Evolutionary conservation across 805 yeast genomes (phyloP).

Genomic region (Lachancea lanzarotensis): DNA sequence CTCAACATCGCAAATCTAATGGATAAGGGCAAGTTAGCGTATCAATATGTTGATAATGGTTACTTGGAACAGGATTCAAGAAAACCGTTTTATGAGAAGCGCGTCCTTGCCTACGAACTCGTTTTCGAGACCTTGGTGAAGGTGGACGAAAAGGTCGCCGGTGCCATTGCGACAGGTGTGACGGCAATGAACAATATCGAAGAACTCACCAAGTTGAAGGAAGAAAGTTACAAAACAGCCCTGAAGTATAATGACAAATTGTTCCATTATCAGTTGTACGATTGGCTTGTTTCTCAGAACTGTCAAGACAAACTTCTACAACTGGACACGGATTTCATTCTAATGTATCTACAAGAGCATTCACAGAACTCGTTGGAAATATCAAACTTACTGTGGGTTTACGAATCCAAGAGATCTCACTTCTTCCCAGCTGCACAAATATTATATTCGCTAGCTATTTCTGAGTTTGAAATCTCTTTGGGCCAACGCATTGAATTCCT

Average conservation of each 20-base stretch:
- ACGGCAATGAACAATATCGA: slow-evolving; percentile 27
- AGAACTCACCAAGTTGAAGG: slow-evolving; percentile 52
- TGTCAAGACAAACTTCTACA: slow-evolving; percentile 70
- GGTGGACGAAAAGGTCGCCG: slow-evolving; percentile 59
- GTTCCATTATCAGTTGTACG: slow-evolving; percentile 90
- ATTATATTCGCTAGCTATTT: slow-evolving; percentile 62
- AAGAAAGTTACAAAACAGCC: slow-evolving; percentile 66
- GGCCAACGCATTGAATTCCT: slow-evolving; percentile 77
- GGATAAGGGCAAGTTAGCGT: slow-evolving; percentile 55
- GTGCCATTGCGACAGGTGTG: slow-evolving; percentile 20
- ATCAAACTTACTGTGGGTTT: slow-evolving; percentile 72
- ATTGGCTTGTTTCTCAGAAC: slow-evolving; percentile 81
- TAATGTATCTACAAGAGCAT: slow-evolving; percentile 67
- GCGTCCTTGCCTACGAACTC: slow-evolving; percentile 58
- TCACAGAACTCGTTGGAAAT: slow-evolving; percentile 58
- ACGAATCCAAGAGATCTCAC: slow-evolving; percentile 74
- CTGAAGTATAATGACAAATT: slow-evolving; percentile 68
- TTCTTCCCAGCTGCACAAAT: slow-evolving; percentile 81
- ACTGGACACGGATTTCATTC: slow-evolving; percentile 72
- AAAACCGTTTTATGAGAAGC: slow-evolving; percentile 43
- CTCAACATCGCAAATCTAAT: slow-evolving; percentile 66
- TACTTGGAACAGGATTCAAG: slow-evolving; percentile 45
- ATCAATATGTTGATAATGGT: slow-evolving; percentile 50
- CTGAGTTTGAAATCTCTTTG: slow-evolving; percentile 62
- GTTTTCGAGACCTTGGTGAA: slow-evolving; percentile 69